phyloP scores from a whole-genome alignment of 2,329 filamentous ascomycete genomes.

The Colletotrichum magnum region DNA sequence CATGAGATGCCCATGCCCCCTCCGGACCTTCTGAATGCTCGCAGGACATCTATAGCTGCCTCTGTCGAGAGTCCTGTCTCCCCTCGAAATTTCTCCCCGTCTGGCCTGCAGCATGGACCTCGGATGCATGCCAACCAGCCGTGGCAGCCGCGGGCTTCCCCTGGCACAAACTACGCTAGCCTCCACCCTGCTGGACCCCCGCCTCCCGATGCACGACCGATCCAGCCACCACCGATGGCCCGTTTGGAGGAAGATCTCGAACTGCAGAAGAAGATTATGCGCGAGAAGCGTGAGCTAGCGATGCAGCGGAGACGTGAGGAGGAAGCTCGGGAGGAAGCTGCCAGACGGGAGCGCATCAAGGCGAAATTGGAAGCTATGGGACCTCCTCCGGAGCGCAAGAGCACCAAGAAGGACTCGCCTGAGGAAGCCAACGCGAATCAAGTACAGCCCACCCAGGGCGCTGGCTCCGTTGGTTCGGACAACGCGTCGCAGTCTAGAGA shows the following conservation, averaged over 20 bases:
- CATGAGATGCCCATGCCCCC: constrained; percentile 59
- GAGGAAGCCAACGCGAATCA: constrained; percentile 59
- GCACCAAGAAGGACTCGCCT: constrained; percentile 66
- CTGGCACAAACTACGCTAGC: constrained; percentile 56
- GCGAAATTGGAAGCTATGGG: constrained; percentile 81
- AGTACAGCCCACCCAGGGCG: constrained; percentile 32
- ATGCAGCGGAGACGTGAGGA: constrained; percentile 78
- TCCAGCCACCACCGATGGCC: constrained; percentile 49
- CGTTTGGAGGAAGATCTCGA: constrained; percentile 70
- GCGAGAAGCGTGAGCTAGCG: constrained; percentile 77
- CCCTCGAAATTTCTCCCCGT: constrained; percentile 58
- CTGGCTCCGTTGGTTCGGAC: constrained; percentile 33
- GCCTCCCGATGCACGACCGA: constrained; percentile 46
- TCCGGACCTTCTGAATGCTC: constrained; percentile 59
- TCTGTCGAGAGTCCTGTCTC: constrained; percentile 67
- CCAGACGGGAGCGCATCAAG: constrained; percentile 77
- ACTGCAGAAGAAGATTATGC: constrained; percentile 80
- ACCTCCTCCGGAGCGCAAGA: constrained; percentile 72
- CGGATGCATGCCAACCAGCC: constrained; percentile 43
- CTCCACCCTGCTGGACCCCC: constrained; percentile 52
- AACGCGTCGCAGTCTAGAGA: constrained; percentile 26
- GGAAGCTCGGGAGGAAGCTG: constrained; percentile 80
- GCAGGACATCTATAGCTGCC: constrained; percentile 64
- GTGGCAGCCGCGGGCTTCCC: constrained; percentile 56
- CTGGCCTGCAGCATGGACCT: constrained; percentile 50